Evolutionary conservation across 805 yeast genomes (phyloP).

Genomic region (Citeromyces matritensis): DNA sequence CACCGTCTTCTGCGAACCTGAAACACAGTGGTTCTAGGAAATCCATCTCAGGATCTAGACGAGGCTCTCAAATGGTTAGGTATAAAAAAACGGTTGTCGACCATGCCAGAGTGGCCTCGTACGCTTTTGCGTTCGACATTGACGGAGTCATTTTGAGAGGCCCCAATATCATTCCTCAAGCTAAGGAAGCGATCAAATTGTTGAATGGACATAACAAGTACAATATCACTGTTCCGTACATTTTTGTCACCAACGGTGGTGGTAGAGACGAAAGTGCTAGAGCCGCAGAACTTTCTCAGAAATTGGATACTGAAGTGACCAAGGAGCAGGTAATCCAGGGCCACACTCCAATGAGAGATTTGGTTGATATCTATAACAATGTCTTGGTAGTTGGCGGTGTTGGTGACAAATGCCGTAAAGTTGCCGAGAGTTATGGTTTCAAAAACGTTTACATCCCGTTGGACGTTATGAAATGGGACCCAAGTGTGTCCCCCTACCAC

Average conservation of each 20-base stretch:
- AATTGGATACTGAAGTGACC: constrained; percentile 45
- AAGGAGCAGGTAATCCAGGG: constrained; percentile 83
- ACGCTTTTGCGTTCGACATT: constrained; percentile 86
- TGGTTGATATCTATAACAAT: constrained; percentile 50
- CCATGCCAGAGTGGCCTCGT: constrained; percentile 62
- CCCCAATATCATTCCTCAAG: constrained; percentile 72
- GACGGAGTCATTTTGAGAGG: constrained; percentile 86
- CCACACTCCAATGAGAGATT: constrained; percentile 85
- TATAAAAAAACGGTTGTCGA: constrained; percentile 40
- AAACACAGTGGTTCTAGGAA: constrained; percentile 9
- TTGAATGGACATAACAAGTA: constrained; percentile 68
- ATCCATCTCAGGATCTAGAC: constrained; percentile 21
- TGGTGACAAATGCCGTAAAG: constrained; percentile 70
- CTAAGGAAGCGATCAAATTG: constrained; percentile 54
- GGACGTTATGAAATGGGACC: constrained; percentile 77
- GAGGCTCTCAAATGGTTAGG: constrained; percentile 26
- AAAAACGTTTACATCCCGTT: constrained; percentile 68
- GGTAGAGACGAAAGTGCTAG: constrained; percentile 71
- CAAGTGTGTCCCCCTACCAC: constrained; percentile 77
- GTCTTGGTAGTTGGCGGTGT: constrained; percentile 85
- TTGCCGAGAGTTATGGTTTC: constrained; percentile 77
- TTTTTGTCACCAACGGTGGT: constrained; percentile 85
- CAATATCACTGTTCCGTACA: constrained; percentile 68
- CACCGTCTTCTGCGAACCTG: constrained; percentile 5
- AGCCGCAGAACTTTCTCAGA: constrained; percentile 50